Conservation (phyloP, 306 rosid genomes). For the Alnus rubra region DNA sequence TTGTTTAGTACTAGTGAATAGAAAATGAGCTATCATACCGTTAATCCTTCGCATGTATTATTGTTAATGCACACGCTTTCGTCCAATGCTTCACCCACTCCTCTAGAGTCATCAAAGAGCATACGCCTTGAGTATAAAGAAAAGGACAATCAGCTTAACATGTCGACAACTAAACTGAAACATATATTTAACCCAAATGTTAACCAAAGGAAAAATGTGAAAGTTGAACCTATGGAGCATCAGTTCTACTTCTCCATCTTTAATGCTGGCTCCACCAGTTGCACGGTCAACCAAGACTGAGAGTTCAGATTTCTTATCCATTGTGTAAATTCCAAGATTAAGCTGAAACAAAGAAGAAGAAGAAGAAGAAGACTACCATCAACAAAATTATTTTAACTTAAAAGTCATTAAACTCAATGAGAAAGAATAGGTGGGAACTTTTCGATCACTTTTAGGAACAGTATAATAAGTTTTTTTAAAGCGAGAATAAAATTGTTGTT, state of each 20-base stretch:
- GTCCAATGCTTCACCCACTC: slow-evolving; percentile 81
- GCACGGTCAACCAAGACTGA: slow-evolving; percentile 92
- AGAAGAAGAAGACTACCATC: neutral
- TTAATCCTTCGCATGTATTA: slow-evolving; percentile 48
- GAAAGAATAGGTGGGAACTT: neutral
- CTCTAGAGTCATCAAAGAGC: slow-evolving; percentile 59
- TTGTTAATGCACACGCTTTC: slow-evolving; percentile 56
- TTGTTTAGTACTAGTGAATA: neutral
- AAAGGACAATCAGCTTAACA: slow-evolving; percentile 12
- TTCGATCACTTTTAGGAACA: neutral
- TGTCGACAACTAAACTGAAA: neutral
- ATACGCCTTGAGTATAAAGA: slow-evolving; percentile 55
- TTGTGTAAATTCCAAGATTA: slow-evolving; percentile 76
- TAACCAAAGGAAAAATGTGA: neutral
- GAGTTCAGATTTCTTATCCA: slow-evolving; percentile 69
- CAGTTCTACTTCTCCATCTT: slow-evolving; percentile 80
- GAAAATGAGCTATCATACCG: slow-evolving; percentile 27
- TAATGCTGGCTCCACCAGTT: slow-evolving; percentile 77
- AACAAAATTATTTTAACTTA: neutral
- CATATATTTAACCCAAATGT: slow-evolving; percentile 3
- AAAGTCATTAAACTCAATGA: neutral
- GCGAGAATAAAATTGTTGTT: neutral
- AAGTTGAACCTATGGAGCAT: slow-evolving; percentile 82
- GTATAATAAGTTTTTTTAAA: neutral
- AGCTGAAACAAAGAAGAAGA: slow-evolving; percentile 44